Base-by-base conservation (phyloP, 2,329 filamentous ascomycete species). In the Aspergillus fructus region DNA sequence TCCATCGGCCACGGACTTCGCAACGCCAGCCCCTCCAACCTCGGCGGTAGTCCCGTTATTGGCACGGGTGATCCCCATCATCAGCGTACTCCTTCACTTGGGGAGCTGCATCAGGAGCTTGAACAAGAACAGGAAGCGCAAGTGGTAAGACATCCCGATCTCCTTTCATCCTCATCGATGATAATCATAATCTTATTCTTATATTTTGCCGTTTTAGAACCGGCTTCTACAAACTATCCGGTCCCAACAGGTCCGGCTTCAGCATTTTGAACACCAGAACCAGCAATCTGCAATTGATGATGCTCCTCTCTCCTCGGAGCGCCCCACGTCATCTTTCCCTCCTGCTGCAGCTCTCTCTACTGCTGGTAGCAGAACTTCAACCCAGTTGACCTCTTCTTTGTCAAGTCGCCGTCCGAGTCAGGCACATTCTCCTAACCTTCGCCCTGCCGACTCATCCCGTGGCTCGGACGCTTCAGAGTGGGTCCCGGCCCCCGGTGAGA, bases 71-170 rank as follows among this genome's bases (percentile, higher is more conserved):
- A 79, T 63, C 77, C 77, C 17, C 76, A 79, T 60, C 78, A 80
- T 45, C 78, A 80, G 45, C 74, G 79, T 9, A 69, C 78, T 23
- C 78, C 78, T 5, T 80, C 77, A 30, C 61, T 81, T 33, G 79
- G 79, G 23, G 78, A 81, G 63, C 67, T 81, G 30, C 79, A 81
- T 64, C 79, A 81, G 61, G 78, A 80, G 59, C 62, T 81, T 45
- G 79, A 81, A 61, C 77, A 81, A 62, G 79, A 81, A 61, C 79
- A 81, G 61, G 79, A 81, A 66, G 78, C 77, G 15, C 79, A 81
- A 71, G 79, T 81, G 66, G 77, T 79, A 70, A 59, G 74, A 48
- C 52, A 17, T 30, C 27, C 27, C 4, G 27, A 30, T 30, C 13
- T 33, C n/a, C 23, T 37, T 9, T 21, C 11, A 43, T 27, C 12